Evolutionary conservation across 2,329 filamentous ascomycete species (phyloP).

Genomic region (Ascochyta koolunga): DNA sequence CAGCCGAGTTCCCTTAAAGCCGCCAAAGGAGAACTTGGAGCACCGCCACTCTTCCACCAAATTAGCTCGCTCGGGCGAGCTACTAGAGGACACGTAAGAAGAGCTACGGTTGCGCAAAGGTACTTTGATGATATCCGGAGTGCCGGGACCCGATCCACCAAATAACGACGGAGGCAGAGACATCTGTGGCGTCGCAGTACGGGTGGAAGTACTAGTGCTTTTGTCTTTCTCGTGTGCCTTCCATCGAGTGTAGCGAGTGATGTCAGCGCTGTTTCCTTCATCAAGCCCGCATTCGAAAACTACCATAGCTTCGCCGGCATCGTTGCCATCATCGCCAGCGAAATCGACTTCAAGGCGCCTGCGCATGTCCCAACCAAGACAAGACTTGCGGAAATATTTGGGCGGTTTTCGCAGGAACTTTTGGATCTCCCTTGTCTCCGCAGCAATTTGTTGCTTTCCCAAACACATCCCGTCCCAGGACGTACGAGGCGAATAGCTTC

Average conservation of each 20-base stretch:
- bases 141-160: constrained; percentile 50
- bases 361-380: constrained; percentile 90
- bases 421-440: constrained; percentile 84
- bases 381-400: constrained; percentile 77
- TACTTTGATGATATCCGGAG: constrained; percentile 26
- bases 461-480: constrained; percentile 76
- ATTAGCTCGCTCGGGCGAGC: constrained; percentile 44
- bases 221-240: constrained; percentile 47
- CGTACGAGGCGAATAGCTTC: constrained; percentile 80
- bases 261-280: constrained; percentile 59
- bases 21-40: constrained; percentile 67
- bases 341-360: constrained; percentile 88
- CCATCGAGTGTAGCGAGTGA: constrained; percentile 65
- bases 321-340: constrained; percentile 75
- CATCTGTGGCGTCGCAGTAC: constrained; percentile 23
- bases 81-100: constrained; percentile 45
- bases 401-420: constrained; percentile 75
- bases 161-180: constrained; percentile 55
- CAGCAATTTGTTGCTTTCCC: constrained; percentile 70
- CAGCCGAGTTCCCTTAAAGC: constrained; percentile 65
- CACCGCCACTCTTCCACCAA: constrained; percentile 69
- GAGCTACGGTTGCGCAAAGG: constrained; percentile 36
- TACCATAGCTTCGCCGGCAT: constrained; percentile 77
- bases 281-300: constrained; percentile 75
- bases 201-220: constrained; percentile 22